Base-by-base conservation (phyloP, 1,284 basidiomycete genomes). In the Cryptococcus neoformans region DNA sequence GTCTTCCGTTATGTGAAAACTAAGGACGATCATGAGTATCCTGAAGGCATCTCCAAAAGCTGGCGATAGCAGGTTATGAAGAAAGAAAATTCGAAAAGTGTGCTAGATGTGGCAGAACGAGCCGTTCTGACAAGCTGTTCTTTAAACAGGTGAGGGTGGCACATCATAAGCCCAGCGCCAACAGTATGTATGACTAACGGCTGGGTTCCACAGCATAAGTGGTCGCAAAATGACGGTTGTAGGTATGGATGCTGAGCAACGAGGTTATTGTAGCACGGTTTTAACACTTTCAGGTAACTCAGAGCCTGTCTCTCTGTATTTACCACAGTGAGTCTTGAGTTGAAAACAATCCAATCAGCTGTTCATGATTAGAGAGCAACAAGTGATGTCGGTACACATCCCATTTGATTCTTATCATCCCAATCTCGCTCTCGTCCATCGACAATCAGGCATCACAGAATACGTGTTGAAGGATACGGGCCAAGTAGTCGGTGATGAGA, bases 401-500 rank as follows among this genome's bases (percentile, higher is more conserved):
- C 62, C 56, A 2, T 39, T 52, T 3, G 35, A 55, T 2, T 60
- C 56, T 1, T 53, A 54, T 11, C 67, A 68, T 45, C 56, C 65
- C 0, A 58, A 62, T 0, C 39, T 73, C 6, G 71, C 68, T 3
- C 36, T 67, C 2, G 68, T 68, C 6, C 68, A 70, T 40, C 62
- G 71, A 6, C 47, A 49, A 3, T 58, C 55, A 11, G 71, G 66
- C 1, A 16, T 49, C 14, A 58, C 67, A 3, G 64, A 69, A 12
- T 65, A 51, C 44, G 66, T 74, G 3, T 57, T 74, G 2, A 41
- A 52, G 3, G 71, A 74, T 44, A 73, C 68, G 3, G 71, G 73
- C 0, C 71, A 72, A 42, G 53, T 62, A 1, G 61, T 74, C 1
- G 73, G 73, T 1, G 53, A 65, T 34, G 70, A 72, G 47, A 64